Evolutionary conservation across 78 protist species (phyloP), one percentile per base, ranked within the genome.

Genomic region (Tieghemostelium lacteum): DNA sequence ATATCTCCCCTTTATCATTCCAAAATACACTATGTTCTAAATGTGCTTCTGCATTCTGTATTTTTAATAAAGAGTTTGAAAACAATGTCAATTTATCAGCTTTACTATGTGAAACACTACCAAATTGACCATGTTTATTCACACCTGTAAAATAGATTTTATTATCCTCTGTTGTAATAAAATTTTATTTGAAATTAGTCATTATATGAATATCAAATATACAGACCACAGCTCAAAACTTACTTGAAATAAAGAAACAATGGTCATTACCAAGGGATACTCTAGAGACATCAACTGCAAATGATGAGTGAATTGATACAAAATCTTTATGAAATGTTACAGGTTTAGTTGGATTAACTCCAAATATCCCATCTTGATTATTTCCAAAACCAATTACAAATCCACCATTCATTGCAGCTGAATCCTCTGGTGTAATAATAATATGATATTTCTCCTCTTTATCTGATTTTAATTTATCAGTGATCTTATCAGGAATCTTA

Each of bases 361-460:
- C 75, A 24, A 83, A 45, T 60, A 49, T 60, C 34, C 69, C 69
- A 36, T 66, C 76, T 22, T 58, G 20, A 45, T 83, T 83, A n/a
- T 24, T 39, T 39, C 91, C 91, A 19, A 83, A 34, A 17, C 55
- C 91, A 60, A 83, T 73, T 19, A 52, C 76, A 63, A 83, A 83
- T 2, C 91, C 91, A 57, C 91, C 91, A 12, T 39, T 63, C 31
- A 83, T 28, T n/a, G n/a, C 19, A 36, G 49, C 37, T 3, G 19
- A 5, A 36, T 83, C 91, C 2, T 70, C 65, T 58, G 76, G 91
- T 31, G 26, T 42, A 39, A 83, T 57, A 16, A 83, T 63, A 28
- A n/a, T 29, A 10, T 50, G 34, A 16, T 26, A 24, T 39, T 73
- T 61, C 17, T 52, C 54, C 24, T 69, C 52, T 2, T 71, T 36